Evolutionary conservation across 306 rosid genomes (phyloP).

Genomic region (Mimosa bimucronata): DNA sequence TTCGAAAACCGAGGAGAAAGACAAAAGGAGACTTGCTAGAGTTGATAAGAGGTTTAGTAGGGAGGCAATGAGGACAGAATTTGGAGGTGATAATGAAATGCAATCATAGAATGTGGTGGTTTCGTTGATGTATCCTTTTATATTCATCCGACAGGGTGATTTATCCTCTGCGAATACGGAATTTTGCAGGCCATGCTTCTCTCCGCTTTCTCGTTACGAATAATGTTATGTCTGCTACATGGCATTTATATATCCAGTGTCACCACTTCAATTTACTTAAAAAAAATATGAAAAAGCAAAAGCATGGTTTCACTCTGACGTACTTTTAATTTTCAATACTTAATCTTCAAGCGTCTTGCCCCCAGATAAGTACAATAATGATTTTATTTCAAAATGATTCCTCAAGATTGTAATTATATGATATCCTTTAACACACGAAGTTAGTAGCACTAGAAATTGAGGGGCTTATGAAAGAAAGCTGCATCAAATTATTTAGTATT

Average conservation of each 20-base stretch:
- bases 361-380: background rate
- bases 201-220: background rate
- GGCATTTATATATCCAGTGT: background rate
- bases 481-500: conserved; percentile 32
- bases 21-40: conserved; percentile 37
- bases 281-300: background rate
- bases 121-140: conserved; percentile 26
- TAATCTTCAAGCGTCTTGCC: background rate
- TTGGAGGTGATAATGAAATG: conserved; percentile 33
- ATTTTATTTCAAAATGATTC: background rate
- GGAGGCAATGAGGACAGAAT: conserved; percentile 43
- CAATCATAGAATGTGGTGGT: conserved; percentile 45
- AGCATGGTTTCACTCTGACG: background rate
- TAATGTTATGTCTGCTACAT: background rate
- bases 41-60: conserved; percentile 43
- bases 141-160: conserved; percentile 30
- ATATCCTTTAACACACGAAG: background rate
- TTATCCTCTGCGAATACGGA: conserved; percentile 6
- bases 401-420: background rate
- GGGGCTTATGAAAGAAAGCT: conserved; percentile 24
- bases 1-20: conserved; percentile 44
- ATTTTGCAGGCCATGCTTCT: conserved; percentile 15
- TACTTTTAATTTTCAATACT: background rate
- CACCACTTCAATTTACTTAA: background rate
- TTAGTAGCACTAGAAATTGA: conserved; percentile 11